Base-by-base conservation (phyloP, 768 basidiomycete genomes). In the Tricholoma hemisulphureum region DNA sequence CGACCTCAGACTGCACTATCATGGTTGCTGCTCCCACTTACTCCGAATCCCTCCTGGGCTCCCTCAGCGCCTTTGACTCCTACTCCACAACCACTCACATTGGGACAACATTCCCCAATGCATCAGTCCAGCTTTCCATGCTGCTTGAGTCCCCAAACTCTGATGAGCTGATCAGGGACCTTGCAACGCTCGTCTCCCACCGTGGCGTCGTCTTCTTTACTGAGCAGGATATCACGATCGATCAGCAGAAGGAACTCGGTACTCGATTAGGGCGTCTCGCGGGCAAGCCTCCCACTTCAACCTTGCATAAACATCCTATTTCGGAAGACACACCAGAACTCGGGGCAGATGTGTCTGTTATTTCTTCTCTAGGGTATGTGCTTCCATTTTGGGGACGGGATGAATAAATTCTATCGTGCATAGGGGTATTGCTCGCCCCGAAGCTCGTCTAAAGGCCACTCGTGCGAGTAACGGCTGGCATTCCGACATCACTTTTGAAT, bases 151-250 rank as follows among this genome's bases (percentile, higher is more conserved):
- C 77, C 1, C 66, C 72, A 6, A 77, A 83, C 63, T 66, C 79
- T 6, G 83, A 84, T 60, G 77, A 78, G 58, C 70, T 83, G 49
- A 68, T 85, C 58, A 73, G 74, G 20, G 84, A 85, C 62, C 78
- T 86, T 6, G 83, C 84, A 0, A 74, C 75, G 2, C 75, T 84
- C 39, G 75, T 80, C 34, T 78, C 76, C 26, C 80, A 80, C 53
- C 81, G 86, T 29, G 84, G 85, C 3, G 86, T 87, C 46, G 83
- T 86, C 5, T 88, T 88, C 71, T 84, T 88, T 76, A 76, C 78
- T 10, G 72, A 77, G 18, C 84, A 86, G 66, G 75, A 80, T 60
- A 66, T 87, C 52, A 73, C 67, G 3, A 66, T 81, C 39, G 73
- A 76, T 24, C 76, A 84, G 62, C 83, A 85, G 70, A 80, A 78